Evolutionary conservation across 768 basidiomycete genomes (phyloP).

Genomic region (Tephrocybe rancida): DNA sequence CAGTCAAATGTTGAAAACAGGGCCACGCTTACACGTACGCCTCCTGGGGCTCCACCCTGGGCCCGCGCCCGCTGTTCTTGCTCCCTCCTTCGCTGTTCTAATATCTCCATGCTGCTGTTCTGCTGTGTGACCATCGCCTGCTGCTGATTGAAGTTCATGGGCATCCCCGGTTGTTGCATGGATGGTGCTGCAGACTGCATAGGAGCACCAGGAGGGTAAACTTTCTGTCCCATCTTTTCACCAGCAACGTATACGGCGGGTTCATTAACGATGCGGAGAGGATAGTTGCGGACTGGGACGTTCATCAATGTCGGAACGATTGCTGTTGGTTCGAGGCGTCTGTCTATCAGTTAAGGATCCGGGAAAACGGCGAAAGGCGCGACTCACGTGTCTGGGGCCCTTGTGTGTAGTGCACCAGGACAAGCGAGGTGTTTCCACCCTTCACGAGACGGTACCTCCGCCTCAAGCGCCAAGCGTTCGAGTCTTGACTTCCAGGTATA

Average conservation of each 20-base stretch:
- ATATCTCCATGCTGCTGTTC: constrained; percentile 68
- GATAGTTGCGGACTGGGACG: constrained; percentile 71
- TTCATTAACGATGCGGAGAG: constrained; percentile 67
- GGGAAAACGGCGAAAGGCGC: constrained; percentile 1
- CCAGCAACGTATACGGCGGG: constrained; percentile 72
- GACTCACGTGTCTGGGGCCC: constrained; percentile 60
- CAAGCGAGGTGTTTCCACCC: constrained; percentile 73
- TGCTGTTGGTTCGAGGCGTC: constrained; percentile 36
- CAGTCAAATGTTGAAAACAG: constrained; percentile 5
- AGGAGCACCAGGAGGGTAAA: constrained; percentile 36
- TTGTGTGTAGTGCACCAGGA: constrained; percentile 76
- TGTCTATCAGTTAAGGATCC: constrained; percentile 14
- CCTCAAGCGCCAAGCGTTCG: constrained; percentile 66
- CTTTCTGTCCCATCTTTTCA: constrained; percentile 74
- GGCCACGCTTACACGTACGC: constrained; percentile 31
- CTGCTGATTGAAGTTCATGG: constrained; percentile 43
- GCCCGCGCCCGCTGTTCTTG: constrained; percentile 54
- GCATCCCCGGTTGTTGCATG: constrained; percentile 32
- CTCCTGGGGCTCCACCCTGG: constrained; percentile 41
- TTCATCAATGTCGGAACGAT: constrained; percentile 59
- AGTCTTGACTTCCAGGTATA: constrained; percentile 64
- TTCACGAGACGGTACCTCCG: constrained; percentile 73
- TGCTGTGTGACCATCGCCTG: constrained; percentile 77
- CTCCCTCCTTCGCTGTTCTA: constrained; percentile 68
- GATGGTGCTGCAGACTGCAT: constrained; percentile 23